phyloP scores from a whole-genome alignment of 805 yeast genomes.

The Hyphopichia homilentoma region DNA sequence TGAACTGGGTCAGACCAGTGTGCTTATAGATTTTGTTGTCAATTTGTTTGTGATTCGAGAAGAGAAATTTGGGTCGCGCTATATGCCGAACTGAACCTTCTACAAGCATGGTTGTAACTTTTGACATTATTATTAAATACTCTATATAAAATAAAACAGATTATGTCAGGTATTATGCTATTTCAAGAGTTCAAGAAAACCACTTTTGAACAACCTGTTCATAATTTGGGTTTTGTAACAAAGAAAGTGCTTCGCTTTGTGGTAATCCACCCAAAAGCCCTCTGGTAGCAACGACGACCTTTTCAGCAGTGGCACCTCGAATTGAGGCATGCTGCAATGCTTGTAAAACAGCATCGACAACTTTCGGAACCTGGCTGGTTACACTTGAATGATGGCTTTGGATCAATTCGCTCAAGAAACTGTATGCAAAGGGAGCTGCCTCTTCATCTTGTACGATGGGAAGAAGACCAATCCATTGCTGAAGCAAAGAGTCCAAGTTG shows the following conservation, averaged over 20 bases:
- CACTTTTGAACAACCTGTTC: conserved; percentile 58
- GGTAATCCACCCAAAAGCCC: conserved; percentile 62
- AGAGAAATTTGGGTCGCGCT: too few species aligned
- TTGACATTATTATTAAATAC: too few species aligned
- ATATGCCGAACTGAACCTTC: too few species aligned
- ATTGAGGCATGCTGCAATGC: conserved; percentile 69
- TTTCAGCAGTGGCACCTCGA: conserved; percentile 67
- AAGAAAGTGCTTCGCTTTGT: conserved; percentile 60
- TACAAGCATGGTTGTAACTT: too few species aligned
- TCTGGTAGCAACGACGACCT: conserved; percentile 60
- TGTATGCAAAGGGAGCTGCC: conserved; percentile 82
- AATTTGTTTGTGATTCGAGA: too few species aligned
- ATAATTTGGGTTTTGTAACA: conserved; percentile 62
- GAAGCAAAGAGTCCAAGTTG: conserved; percentile 57
- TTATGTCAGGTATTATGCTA: too few species aligned
- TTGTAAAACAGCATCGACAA: conserved; percentile 67
- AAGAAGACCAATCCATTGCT: conserved; percentile 75
- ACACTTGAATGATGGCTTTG: conserved; percentile 59
- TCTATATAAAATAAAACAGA: too few species aligned
- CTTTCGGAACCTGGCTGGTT: conserved; percentile 50
- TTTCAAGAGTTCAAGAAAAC: conserved; percentile 48
- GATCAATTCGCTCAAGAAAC: conserved; percentile 69
- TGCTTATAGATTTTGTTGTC: too few species aligned
- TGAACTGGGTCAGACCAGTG: too few species aligned
- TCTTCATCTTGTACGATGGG: conserved; percentile 84